Evolutionary conservation across 129 eudicot species (phyloP), one percentile per base, ranked within the genome.

Genomic region (Smallanthus sonchifolius): DNA sequence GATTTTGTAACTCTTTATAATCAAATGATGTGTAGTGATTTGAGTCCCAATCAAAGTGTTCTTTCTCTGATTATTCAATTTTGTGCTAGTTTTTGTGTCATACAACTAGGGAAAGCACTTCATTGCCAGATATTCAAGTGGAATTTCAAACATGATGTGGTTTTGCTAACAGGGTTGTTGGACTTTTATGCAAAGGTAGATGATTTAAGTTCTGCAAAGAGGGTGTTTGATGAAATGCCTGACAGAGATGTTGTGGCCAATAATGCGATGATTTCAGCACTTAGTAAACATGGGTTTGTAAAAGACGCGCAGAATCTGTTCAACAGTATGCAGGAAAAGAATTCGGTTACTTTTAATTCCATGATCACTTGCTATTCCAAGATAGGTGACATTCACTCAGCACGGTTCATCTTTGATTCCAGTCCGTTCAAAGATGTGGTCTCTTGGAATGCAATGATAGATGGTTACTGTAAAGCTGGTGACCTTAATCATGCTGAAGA

Each of bases 221-320:
- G 51, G 71, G 86, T 84, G 79, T 86, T 83, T 30, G 75, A 49
- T 45, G 76, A 75, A 72, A 81, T 86, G 86, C 39, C 83, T 11
- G 60, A 34, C 3, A 83, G 82, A 40, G 87, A 86, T 63, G 43
- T 86, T 19, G 77, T 86, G 20, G 87, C 91, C 2, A 80, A 75
- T 71, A 86, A 86, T 64, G 87, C 86, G 5, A 86, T 86, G 91
- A 86, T 86, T 83, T 78, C 88, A 17, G 82, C 87, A 10, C 49
- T 81, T 52, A 73, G 86, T 57, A 86, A 84, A 69, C 56, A 60
- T 14, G 88, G 88, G 73, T 76, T 40, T 40, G 76, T 82, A 20
- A 11, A 76, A 37, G 86, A 79, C 2, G 92, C 88, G 9, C 82
- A 47, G 10, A 64, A 69, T 11, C 45, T 87, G 72, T 87, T 84